phyloP scores from a whole-genome alignment of 2,329 filamentous ascomycete species.

The Mycosphaerella arachidis region DNA sequence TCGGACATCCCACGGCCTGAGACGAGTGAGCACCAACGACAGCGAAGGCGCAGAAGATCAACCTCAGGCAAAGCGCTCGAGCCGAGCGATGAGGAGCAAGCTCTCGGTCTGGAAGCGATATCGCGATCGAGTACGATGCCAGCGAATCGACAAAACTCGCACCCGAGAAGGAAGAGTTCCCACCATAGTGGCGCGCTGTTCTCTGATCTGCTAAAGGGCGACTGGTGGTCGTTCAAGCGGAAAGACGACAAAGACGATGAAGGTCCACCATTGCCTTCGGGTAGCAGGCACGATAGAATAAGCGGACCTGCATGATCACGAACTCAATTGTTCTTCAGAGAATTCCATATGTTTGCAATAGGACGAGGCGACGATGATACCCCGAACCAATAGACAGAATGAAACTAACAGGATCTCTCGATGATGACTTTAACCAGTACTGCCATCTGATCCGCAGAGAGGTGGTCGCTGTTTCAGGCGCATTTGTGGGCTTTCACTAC shows the following conservation, averaged over 20 bases:
- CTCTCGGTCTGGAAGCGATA: slow-evolving; percentile 1
- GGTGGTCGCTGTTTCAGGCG: too few relatives aligned
- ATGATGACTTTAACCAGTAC: background rate
- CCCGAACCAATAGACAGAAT: background rate
- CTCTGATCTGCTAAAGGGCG: slow-evolving; percentile 27
- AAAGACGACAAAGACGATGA: slow-evolving; percentile 19
- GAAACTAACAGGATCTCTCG: background rate
- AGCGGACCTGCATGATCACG: background rate
- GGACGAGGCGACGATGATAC: background rate
- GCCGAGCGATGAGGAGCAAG: slow-evolving; percentile 6
- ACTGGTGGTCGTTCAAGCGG: slow-evolving; percentile 28
- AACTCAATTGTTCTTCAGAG: background rate
- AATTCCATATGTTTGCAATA: background rate
- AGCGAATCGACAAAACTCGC: slow-evolving; percentile 5
- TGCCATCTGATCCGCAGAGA: background rate
- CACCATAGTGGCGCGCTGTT: slow-evolving; percentile 29
- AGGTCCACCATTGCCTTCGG: background rate
- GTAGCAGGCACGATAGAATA: background rate
- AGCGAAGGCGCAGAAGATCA: slow-evolving; percentile 18
- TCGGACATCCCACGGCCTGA: slow-evolving; percentile 9
- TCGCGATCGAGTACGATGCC: slow-evolving; percentile 22
- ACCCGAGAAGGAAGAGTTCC: slow-evolving; percentile 20
- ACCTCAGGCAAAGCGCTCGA: slow-evolving; percentile 18
- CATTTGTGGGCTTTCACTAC: too few relatives aligned
- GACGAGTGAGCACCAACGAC: slow-evolving; percentile 13